phyloP scores from a whole-genome alignment of 1,284 basidiomycete species.

The Stereum hirsutum region DNA sequence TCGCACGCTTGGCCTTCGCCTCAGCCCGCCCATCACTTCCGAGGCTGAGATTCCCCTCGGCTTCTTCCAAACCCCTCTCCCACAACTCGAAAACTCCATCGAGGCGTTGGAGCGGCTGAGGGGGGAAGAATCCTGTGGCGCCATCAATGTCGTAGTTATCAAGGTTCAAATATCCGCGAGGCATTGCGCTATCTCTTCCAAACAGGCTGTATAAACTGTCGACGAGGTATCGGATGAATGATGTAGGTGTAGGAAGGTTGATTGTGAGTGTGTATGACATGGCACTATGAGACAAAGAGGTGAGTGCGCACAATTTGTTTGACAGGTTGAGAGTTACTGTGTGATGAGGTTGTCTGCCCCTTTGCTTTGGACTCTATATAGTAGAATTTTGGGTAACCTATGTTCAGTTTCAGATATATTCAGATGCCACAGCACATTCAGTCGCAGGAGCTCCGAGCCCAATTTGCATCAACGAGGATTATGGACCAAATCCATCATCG shows the following conservation, averaged over 20 bases:
- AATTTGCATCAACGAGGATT: too few relatives aligned
- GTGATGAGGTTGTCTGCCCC: too few relatives aligned
- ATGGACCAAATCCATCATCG: too few relatives aligned
- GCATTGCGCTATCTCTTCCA: conserved; percentile 6
- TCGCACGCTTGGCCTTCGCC: conserved; percentile 36
- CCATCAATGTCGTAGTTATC: conserved; percentile 23
- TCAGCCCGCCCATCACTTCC: conserved; percentile 48
- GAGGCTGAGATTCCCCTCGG: conserved; percentile 47
- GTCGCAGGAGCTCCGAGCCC: too few relatives aligned
- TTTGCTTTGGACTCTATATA: too few relatives aligned
- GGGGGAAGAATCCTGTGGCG: conserved; percentile 83
- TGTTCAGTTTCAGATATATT: too few relatives aligned
- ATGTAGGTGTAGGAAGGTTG: neutral
- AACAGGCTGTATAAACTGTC: conserved; percentile 2
- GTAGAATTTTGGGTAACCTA: too few relatives aligned
- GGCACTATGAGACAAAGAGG: too few relatives aligned
- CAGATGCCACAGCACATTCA: too few relatives aligned
- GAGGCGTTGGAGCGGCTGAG: conserved; percentile 54
- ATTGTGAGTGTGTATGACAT: too few relatives aligned
- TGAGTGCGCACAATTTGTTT: too few relatives aligned
- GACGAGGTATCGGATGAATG: conserved; percentile 4
- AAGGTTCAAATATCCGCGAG: conserved; percentile 14
- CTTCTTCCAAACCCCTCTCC: conserved; percentile 61
- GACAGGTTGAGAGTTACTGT: too few relatives aligned
- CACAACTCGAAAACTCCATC: conserved; percentile 52